Percentiles rank a stretch among this genome's conserved stretches.
Conservation (phyloP, 2,329 filamentous ascomycete genomes). For the Didymella keratinophila region DNA sequence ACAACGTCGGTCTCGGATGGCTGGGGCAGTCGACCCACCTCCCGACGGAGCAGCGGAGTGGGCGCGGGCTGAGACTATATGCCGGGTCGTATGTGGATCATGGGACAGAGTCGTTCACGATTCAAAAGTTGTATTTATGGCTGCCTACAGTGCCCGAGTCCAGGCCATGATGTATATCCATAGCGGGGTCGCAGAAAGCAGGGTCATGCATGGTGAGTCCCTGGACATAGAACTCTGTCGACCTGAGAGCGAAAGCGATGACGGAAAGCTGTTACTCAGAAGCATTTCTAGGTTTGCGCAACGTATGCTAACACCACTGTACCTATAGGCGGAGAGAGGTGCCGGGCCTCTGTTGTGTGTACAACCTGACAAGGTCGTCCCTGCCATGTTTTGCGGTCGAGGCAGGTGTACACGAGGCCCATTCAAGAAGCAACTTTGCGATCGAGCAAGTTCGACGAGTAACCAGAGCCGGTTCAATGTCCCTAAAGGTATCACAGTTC, state of each 20-base stretch:
- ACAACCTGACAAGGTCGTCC: not conserved
- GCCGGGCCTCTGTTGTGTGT: not conserved
- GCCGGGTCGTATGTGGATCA: not conserved
- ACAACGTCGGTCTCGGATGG: not conserved
- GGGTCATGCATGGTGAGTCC: not conserved
- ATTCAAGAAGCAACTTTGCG: not conserved
- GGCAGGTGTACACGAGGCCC: not conserved
- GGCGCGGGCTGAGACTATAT: not conserved
- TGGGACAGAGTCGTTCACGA: not conserved
- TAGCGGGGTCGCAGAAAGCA: not conserved
- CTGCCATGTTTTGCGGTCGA: not conserved
- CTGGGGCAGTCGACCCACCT: not conserved
- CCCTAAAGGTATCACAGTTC: not conserved
- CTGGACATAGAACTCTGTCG: not conserved
- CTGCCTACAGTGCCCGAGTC: not conserved
- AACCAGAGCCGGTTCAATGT: not conserved
- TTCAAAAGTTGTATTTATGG: not conserved
- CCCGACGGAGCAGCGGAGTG: not conserved
- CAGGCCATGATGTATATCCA: not conserved
- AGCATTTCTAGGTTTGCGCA: not conserved
- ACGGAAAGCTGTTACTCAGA: not conserved
- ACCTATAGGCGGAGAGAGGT: not conserved
- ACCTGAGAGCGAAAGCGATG: not conserved
- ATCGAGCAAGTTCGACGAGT: not conserved
- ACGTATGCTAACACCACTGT: not conserved